phyloP scores from a whole-genome alignment of 1,284 basidiomycete genomes.

The Boletus sp. region DNA sequence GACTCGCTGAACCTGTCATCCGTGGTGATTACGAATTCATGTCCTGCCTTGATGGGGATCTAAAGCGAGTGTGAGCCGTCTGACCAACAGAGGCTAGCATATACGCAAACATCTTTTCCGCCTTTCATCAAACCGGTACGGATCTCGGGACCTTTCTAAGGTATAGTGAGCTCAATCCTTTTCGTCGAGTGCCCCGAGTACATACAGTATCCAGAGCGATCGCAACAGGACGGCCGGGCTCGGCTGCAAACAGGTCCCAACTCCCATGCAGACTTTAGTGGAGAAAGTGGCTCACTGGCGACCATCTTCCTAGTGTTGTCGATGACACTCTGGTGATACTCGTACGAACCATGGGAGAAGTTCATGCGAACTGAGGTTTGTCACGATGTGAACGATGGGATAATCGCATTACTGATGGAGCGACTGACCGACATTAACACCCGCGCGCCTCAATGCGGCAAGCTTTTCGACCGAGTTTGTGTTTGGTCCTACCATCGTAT shows the following conservation, averaged over 20 bases:
- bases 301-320: constrained; percentile 91
- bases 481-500: constrained; percentile 68
- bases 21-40: constrained; percentile 91
- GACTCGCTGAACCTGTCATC: constrained; percentile 78
- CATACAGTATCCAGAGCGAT: constrained; percentile 95
- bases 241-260: constrained; percentile 34
- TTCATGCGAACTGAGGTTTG: constrained; percentile 85
- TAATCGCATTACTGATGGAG: constrained; percentile 3
- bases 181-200: constrained; percentile 11
- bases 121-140: constrained; percentile 93
- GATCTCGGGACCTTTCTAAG: constrained; percentile 97
- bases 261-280: background rate
- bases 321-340: constrained; percentile 96
- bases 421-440: constrained; percentile 90
- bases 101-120: constrained; percentile 61
- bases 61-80: constrained; percentile 32
- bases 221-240: constrained; percentile 84
- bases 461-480: constrained; percentile 87
- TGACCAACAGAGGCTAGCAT: constrained; percentile 6
- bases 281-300: constrained; percentile 47
- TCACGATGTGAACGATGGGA: constrained; percentile 10
- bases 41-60: constrained; percentile 84
- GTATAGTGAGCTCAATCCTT: constrained; percentile 14
- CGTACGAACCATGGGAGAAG: constrained; percentile 95
- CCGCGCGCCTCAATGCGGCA: constrained; percentile 75